Evolutionary conservation across 2,329 filamentous ascomycete genomes (phyloP).

Genomic region (Parasarocladium wereldwijsianum): DNA sequence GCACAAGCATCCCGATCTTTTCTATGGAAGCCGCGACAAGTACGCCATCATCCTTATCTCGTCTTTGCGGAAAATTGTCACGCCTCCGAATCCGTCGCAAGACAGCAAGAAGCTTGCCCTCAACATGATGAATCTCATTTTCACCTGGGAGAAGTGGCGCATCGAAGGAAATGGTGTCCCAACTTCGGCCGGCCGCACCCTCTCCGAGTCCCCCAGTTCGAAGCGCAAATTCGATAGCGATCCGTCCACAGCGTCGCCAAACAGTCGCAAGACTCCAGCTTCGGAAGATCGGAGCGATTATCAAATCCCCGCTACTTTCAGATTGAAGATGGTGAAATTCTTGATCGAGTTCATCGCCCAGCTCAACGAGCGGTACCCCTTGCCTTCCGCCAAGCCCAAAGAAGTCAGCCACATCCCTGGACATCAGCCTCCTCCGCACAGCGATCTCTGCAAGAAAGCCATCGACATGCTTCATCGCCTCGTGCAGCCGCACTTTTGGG

Average conservation of each 20-base stretch:
- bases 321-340: conserved; percentile 82
- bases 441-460: conserved; percentile 74
- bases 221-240: conserved; percentile 57
- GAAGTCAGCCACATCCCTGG: conserved; percentile 23
- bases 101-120: conserved; percentile 86
- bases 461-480: conserved; percentile 71
- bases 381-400: conserved; percentile 54
- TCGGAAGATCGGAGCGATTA: conserved; percentile 45
- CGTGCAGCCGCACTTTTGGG: conserved; percentile 79
- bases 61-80: conserved; percentile 76
- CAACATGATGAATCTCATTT: conserved; percentile 80
- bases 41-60: conserved; percentile 81
- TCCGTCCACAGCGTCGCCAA: conserved; percentile 2
- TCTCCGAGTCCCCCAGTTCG: conserved; percentile 55
- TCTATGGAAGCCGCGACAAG: conserved; percentile 88
- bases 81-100: conserved; percentile 67
- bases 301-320: conserved; percentile 48
- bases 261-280: neutral
- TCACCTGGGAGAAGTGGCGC: conserved; percentile 80
- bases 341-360: conserved; percentile 90
- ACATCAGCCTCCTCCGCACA: conserved; percentile 11
- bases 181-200: conserved; percentile 14
- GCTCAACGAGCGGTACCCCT: conserved; percentile 69
- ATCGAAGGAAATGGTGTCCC: conserved; percentile 41
- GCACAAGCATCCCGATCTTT: conserved; percentile 79